Percentiles rank a stretch among this genome's conserved stretches.
phyloP scores from a whole-genome alignment of 495 filamentous ascomycete genomes.

The Cercophora samala region DNA sequence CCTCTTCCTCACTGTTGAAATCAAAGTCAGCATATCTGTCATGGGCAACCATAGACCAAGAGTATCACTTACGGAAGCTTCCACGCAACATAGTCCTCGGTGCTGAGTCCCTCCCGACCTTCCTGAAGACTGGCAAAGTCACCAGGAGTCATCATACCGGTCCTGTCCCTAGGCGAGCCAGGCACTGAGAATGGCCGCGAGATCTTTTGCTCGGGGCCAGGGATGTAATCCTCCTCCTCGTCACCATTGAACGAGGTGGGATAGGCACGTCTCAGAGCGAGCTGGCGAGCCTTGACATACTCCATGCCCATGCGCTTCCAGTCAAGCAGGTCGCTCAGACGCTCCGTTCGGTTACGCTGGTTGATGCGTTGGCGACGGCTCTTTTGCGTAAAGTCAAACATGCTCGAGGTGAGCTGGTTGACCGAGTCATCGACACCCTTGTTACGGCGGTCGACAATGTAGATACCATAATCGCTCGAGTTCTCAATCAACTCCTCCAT shows the following conservation, averaged over 20 bases:
- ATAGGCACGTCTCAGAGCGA: constrained; percentile 89
- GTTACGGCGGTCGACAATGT: constrained; percentile 91
- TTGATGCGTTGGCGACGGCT: constrained; percentile 95
- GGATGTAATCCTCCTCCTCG: constrained; percentile 80
- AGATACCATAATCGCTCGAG: constrained; percentile 95
- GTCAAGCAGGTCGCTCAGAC: constrained; percentile 89
- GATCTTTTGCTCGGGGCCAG: constrained; percentile 86
- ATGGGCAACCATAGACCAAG: not conserved
- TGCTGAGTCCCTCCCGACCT: constrained; percentile 85
- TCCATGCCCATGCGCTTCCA: constrained; percentile 99
- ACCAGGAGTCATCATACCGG: constrained; percentile 98
- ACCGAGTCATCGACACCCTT: constrained; percentile 98
- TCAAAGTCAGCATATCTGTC: constrained; percentile 12
- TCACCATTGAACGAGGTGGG: constrained; percentile 74
- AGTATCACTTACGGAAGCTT: constrained; percentile 79
- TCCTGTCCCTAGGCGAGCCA: constrained; percentile 83
- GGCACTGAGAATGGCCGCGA: constrained; percentile 89
- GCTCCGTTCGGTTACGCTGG: constrained; percentile 95
- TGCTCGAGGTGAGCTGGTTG: constrained; percentile 86
- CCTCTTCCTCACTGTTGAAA: constrained; percentile 81
- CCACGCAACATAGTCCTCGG: constrained; percentile 97
- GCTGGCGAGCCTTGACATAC: constrained; percentile 93
- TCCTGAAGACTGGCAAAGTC: constrained; percentile 97
- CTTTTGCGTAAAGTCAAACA: constrained; percentile 95
- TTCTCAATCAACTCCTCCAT: constrained; percentile 99